Base-by-base conservation (phyloP, 2,329 filamentous ascomycete species). In the Colletotrichum acutatum region DNA sequence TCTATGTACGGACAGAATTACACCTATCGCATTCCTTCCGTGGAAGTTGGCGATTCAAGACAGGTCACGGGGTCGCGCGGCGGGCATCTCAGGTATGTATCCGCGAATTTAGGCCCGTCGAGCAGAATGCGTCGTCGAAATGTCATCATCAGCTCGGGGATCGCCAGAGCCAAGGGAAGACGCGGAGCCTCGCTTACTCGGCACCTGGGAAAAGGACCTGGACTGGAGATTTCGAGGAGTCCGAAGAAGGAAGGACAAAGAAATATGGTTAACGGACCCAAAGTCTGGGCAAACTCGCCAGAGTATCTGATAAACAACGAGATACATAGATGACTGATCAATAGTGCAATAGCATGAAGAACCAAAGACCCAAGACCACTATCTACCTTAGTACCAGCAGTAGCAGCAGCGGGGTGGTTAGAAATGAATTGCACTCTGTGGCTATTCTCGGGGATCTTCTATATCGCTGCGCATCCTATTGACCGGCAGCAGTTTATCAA, bases 381-480 rank as follows among this genome's bases (percentile, higher is more conserved):
- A 28, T 37, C 3, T 12, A 34, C 32, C 32, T 34, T 34, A 34
- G 32, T 8, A 34, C 32, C 28, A 49, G 30, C 26, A n/a, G 34
- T 34, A 22, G 22, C 24, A 61, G 16, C 24, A 26, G n/a, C 28
- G 28, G n/a, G n/a, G 32, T 12, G 42, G 69, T 72, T 59, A 53
- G 59, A 24, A 56, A 49, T 65, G 66, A 46, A 70, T 65, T 70
- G 66, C 54, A 57, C 66, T 61, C 34, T 60, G 46, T 61, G 49
- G 7, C 56, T 57, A 70, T 65, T 56, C 46, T 72, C 66, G 70
- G 66, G 64, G 66, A 61, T 60, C 32, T 34, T 30, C 22, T 28
- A 61, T 52, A 66, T 65, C 56, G 11, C 53, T 12, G 60, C 66
- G 22, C 66, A 66, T 73, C 56, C 34, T 73, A 62, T 71, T 52